Evolutionary conservation across 192 early-diverging fungal species (phyloP), one percentile per base, ranked within the genome.

Genomic region (Geranomyces variabilis): DNA sequence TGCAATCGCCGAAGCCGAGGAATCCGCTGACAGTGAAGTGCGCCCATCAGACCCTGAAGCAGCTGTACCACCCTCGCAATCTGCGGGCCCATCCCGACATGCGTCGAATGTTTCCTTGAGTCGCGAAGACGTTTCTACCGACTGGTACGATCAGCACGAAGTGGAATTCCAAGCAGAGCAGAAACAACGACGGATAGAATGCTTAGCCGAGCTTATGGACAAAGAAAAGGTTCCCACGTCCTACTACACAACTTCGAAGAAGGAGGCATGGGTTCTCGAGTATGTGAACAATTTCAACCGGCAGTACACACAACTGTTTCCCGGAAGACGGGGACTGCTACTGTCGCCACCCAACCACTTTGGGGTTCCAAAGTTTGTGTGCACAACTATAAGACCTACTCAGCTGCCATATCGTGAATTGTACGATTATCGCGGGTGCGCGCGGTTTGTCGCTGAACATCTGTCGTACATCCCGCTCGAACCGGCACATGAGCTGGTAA

Each of bases 301-400:
- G 12, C 86, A 87, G 71, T 87, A 87, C 64, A 67, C 70, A 15
- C 84, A 86, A 71, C 71, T 86, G 36, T 87, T 79, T 71, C 83
- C 86, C 10, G 83, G 81, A 13, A 61, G 86, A 17, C 86, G 83
- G 61, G 83, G 83, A 41, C 55, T 87, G 56, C 31, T 82, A 29
- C 51, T 86, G 28, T 71, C 45, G 29, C 84, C 80, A 9, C 33
- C 63, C 19, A 87, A 87, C 59, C 84, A 87, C 67, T 87, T 84
- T 77, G 83, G 84, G 10, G 56, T 86, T 8, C 75, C 66, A 78
- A 87, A 87, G 77, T 87, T 86, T 69, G 83, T 87, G 7, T 83
- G 86, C 59, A 81, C 84, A 15, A 81, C 79, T 1, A 77, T 87
- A 28, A 60, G 86, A 29, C 84, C 84, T 0, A 84, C 86, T 1